These are phyloP conservation scores for Nematocida ausubeli DNA, from an alignment of 371 early-diverging fungal genomes.

Conservation along the genomic window DNA sequence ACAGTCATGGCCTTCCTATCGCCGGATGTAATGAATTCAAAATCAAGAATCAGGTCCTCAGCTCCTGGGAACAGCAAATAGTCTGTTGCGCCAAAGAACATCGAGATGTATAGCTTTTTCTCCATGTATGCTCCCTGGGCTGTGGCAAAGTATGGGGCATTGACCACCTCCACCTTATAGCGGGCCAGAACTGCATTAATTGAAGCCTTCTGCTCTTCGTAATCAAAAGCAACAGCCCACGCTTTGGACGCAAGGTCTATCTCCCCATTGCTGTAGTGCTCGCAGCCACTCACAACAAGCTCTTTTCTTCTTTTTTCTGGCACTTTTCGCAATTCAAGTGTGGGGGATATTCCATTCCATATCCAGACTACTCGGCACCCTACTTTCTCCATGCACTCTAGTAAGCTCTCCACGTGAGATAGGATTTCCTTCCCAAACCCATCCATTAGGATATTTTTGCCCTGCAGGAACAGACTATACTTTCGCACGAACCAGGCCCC, in stretches of 20 bases:
- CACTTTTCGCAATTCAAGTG: not conserved
- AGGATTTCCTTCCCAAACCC: slow-evolving; percentile 27
- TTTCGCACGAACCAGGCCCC: slow-evolving; percentile 66
- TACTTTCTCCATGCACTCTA: not conserved
- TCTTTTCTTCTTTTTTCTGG: not conserved
- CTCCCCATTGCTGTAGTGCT: slow-evolving; percentile 5
- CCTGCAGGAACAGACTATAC: slow-evolving; percentile 27
- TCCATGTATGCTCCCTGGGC: slow-evolving; percentile 65
- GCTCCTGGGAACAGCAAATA: slow-evolving; percentile 57
- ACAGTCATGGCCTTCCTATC: not conserved
- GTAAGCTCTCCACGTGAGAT: not conserved
- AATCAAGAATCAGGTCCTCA: slow-evolving; percentile 56
- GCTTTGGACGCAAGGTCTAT: not conserved
- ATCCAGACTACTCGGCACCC: slow-evolving; percentile 62
- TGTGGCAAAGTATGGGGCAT: slow-evolving; percentile 66
- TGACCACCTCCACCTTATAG: slow-evolving; percentile 42
- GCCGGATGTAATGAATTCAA: not conserved
- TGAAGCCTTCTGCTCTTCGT: slow-evolving; percentile 39
- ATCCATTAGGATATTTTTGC: slow-evolving; percentile 11
- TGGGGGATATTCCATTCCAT: slow-evolving; percentile 63
- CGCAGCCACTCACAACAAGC: not conserved
- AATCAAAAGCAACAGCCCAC: slow-evolving; percentile 43
- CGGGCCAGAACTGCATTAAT: slow-evolving; percentile 50
- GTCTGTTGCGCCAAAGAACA: slow-evolving; percentile 64
- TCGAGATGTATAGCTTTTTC: slow-evolving; percentile 49